Percentiles rank a stretch among this genome's conserved stretches.
Conservation (phyloP, 2,329 filamentous ascomycete genomes). For the Colletotrichum sp. region DNA sequence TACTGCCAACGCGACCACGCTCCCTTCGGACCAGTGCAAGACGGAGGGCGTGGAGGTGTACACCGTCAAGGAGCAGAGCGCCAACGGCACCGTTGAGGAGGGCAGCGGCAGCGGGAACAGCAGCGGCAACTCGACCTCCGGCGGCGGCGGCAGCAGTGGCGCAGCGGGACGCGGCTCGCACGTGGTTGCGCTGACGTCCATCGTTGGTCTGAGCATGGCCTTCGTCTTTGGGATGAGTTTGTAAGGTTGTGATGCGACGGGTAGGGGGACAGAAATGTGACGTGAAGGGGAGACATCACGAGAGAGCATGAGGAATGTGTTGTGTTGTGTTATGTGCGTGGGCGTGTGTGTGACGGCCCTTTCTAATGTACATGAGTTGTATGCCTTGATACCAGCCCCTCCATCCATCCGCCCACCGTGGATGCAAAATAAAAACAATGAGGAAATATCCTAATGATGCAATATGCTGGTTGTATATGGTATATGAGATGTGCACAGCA, state of each 20-base stretch:
- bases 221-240: constrained; percentile 42
- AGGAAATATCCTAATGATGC: background rate
- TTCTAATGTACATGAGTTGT: constrained; percentile 19
- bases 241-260: constrained; percentile 22
- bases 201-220: constrained; percentile 40
- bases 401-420: background rate
- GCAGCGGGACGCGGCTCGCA: constrained; percentile 21
- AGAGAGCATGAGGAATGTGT: constrained; percentile 1
- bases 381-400: constrained; percentile 17
- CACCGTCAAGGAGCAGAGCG: constrained; percentile 33
- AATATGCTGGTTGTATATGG: background rate
- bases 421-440: background rate
- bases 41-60: constrained; percentile 58
- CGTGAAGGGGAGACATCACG: background rate
- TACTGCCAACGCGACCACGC: constrained; percentile 52
- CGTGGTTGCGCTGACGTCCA: constrained; percentile 35
- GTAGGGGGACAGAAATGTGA: background rate
- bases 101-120: constrained; percentile 11
- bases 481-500: background rate
- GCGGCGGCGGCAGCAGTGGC: constrained; percentile 13
- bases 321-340: background rate
- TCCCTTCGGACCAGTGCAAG: constrained; percentile 56
- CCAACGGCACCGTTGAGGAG: constrained; percentile 20
- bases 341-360: background rate
- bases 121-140: constrained; percentile 8